Conservation (phyloP, 257 asterid genomes). For the Rhazya stricta region DNA sequence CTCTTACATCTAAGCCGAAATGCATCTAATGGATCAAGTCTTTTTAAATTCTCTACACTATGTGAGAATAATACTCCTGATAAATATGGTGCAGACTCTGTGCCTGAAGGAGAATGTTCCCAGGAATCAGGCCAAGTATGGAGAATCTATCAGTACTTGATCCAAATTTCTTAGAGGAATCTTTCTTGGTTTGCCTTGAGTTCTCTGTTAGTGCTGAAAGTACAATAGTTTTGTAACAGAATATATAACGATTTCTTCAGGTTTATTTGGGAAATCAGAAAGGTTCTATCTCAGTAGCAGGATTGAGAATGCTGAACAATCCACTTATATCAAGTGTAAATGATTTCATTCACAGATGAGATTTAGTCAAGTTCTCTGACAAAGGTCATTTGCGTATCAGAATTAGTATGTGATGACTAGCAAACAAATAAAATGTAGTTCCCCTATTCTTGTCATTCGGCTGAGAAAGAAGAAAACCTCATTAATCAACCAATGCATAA, state of each 20-base stretch:
- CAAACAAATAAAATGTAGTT: too few relatives aligned
- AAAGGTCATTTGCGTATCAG: neutral
- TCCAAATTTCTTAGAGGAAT: neutral
- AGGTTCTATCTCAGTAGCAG: neutral
- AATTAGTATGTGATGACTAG: neutral
- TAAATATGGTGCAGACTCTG: neutral
- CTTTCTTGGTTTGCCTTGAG: neutral
- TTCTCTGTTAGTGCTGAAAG: neutral
- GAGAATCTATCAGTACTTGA: neutral
- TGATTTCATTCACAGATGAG: too few relatives aligned
- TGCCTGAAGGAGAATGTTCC: neutral
- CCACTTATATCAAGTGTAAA: neutral
- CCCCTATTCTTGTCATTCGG: too few relatives aligned
- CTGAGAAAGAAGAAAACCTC: neutral
- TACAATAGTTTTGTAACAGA: neutral
- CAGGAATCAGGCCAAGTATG: neutral
- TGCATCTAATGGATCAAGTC: neutral
- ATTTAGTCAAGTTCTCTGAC: neutral
- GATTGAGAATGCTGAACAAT: neutral
- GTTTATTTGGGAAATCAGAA: too few relatives aligned
- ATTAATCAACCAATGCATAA: neutral
- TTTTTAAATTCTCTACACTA: neutral
- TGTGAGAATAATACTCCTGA: neutral
- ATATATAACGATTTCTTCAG: neutral
- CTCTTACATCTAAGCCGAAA: neutral